Evolutionary conservation across 768 basidiomycete genomes (phyloP).

Genomic region (Omphalotus guepiniiformis): DNA sequence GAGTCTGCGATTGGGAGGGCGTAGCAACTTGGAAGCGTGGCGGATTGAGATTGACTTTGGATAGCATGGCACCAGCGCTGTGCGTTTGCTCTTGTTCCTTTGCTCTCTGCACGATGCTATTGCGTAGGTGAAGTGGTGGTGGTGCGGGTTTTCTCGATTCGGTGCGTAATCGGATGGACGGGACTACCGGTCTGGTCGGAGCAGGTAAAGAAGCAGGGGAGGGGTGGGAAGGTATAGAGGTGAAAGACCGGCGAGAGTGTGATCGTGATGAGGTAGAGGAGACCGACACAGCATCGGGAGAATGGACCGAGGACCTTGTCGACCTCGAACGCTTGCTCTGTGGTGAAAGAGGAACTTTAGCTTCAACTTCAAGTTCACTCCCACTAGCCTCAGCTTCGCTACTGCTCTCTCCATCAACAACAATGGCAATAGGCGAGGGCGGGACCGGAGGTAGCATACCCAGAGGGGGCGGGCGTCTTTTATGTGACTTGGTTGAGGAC

Average conservation of each 20-base stretch:
- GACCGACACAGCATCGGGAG: constrained; percentile 1
- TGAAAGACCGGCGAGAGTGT: constrained; percentile 9
- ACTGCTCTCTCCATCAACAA: constrained; percentile 27
- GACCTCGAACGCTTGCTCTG: constrained; percentile 17
- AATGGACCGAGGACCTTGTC: background rate
- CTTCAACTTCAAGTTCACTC: constrained; percentile 1
- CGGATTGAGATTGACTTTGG: constrained; percentile 10
- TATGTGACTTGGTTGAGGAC: constrained; percentile 36
- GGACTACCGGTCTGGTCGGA: constrained; percentile 25
- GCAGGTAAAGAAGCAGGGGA: background rate
- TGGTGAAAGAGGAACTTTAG: background rate
- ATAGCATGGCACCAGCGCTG: constrained; percentile 19
- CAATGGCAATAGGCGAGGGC: constrained; percentile 60
- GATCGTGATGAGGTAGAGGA: constrained; percentile 8
- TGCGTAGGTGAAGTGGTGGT: constrained; percentile 53
- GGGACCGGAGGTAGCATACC: constrained; percentile 66
- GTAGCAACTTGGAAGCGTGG: constrained; percentile 32
- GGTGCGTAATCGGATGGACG: constrained; percentile 40
- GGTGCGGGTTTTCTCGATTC: constrained; percentile 52
- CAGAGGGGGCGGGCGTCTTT: constrained; percentile 59
- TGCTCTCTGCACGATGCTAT: constrained; percentile 29
- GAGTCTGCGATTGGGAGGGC: constrained; percentile 81
- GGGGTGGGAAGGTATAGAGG: constrained; percentile 19
- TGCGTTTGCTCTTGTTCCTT: constrained; percentile 21
- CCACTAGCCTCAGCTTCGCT: background rate